phyloP scores from a whole-genome alignment of 768 basidiomycete species.

The Fomitopsis serialis region DNA sequence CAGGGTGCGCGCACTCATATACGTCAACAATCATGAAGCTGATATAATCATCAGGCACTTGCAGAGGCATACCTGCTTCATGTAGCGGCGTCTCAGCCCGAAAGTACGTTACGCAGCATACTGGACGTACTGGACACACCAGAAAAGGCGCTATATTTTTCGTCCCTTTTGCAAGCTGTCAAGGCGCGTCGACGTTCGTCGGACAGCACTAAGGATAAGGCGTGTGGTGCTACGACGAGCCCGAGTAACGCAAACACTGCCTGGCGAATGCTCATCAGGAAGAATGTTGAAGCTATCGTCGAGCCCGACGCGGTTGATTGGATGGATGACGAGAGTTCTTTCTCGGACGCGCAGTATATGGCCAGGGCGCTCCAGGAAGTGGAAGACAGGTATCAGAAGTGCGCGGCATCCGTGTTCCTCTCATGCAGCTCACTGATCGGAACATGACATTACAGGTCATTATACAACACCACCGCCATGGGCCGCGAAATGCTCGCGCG shows the following conservation, averaged over 20 bases:
- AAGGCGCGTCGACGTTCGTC: background rate
- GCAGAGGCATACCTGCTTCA: conserved; percentile 26
- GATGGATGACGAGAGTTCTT: conserved; percentile 48
- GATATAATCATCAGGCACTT: conserved; percentile 13
- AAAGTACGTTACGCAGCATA: conserved; percentile 17
- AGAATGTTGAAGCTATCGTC: conserved; percentile 31
- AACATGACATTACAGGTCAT: conserved; percentile 27
- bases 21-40: background rate
- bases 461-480: conserved; percentile 25
- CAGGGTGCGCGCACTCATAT: conserved; percentile 6
- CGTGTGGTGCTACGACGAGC: background rate
- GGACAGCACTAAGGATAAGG: too few relatives aligned
- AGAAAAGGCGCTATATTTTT: background rate
- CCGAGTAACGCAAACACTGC: background rate
- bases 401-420: background rate
- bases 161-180: conserved; percentile 1
- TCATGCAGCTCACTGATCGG: too few relatives aligned
- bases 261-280: conserved; percentile 9
- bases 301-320: conserved; percentile 42
- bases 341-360: conserved; percentile 37
- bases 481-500: conserved; percentile 30
- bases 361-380: conserved; percentile 43
- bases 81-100: conserved; percentile 25
- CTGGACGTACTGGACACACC: conserved; percentile 4
- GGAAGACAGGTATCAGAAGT: conserved; percentile 17